These are phyloP conservation scores for Handroanthus guayacan DNA, from an alignment of 257 asterid species.

Conservation along the genomic window DNA sequence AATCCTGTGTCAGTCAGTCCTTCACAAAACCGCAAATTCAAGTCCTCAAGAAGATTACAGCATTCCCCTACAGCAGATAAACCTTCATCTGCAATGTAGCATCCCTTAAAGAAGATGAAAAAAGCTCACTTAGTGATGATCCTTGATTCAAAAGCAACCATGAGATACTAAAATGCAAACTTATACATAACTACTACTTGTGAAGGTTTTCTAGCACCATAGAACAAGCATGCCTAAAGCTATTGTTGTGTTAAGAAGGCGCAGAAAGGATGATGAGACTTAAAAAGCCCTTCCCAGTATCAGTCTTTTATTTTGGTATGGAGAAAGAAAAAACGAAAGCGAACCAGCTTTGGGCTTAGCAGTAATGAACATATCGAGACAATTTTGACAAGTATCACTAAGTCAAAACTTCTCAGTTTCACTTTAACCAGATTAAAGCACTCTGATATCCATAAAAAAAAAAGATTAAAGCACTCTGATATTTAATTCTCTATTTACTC, in stretches of 20 bases:
- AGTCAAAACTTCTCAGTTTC: conserved; percentile 10
- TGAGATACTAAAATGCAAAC: neutral
- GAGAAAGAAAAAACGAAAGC: neutral
- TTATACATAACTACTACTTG: neutral
- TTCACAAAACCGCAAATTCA: conserved; percentile 90
- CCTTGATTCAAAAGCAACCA: conserved; percentile 23
- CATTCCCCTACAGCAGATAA: conserved; percentile 80
- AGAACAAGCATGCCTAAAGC: neutral
- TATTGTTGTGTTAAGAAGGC: conserved; percentile 8
- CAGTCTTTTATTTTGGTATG: neutral
- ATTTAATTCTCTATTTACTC: conserved; percentile 5
- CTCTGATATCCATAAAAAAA: too few species aligned
- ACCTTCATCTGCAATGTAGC: conserved; percentile 89
- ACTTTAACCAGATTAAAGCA: conserved; percentile 23
- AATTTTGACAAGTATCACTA: conserved; percentile 16
- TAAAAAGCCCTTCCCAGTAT: neutral
- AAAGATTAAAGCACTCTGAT: conserved; percentile 3
- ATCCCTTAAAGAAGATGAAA: conserved; percentile 62
- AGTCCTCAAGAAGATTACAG: conserved; percentile 74
- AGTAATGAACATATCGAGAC: neutral
- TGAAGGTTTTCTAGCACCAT: conserved; percentile 20
- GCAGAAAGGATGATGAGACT: neutral
- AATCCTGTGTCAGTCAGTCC: conserved; percentile 81
- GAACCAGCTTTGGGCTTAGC: conserved; percentile 13
- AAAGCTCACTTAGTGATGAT: conserved; percentile 27